Conservation (phyloP, 2,329 filamentous ascomycete species). For the Hirsutella minnesotensis region DNA sequence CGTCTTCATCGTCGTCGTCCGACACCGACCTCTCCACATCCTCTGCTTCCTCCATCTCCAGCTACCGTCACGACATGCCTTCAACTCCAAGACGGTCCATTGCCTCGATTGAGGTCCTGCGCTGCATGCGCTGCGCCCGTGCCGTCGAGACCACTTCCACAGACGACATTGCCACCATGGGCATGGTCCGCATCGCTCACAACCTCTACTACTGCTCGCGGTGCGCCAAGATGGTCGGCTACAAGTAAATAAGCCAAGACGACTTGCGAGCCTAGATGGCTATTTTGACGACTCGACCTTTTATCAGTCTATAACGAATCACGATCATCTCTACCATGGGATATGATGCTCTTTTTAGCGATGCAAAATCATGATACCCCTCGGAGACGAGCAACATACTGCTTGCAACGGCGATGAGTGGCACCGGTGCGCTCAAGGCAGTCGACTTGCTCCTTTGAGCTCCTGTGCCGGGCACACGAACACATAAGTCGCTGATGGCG, state of each 20-base stretch:
- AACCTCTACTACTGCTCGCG: slow-evolving; percentile 56
- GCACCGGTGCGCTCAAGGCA: too few relatives aligned
- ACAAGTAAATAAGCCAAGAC: slow-evolving; percentile 36
- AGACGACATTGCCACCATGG: slow-evolving; percentile 43
- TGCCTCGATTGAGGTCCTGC: slow-evolving; percentile 46
- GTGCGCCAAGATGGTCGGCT: slow-evolving; percentile 52
- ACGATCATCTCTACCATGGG: too few relatives aligned
- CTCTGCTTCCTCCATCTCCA: slow-evolving; percentile 13
- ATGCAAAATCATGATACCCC: neutral
- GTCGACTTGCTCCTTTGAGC: too few relatives aligned
- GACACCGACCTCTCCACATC: slow-evolving; percentile 27
- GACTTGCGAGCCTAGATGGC: neutral
- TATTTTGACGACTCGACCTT: too few relatives aligned
- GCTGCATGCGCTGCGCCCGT: slow-evolving; percentile 50
- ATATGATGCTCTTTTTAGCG: neutral
- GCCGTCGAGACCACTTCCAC: slow-evolving; percentile 49
- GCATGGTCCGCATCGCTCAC: slow-evolving; percentile 53
- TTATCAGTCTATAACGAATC: too few relatives aligned
- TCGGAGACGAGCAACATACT: too few relatives aligned
- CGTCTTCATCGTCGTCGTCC: slow-evolving; percentile 22
- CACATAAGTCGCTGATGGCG: too few relatives aligned
- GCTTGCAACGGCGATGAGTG: too few relatives aligned
- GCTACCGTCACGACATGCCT: slow-evolving; percentile 37
- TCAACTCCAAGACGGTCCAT: slow-evolving; percentile 25
- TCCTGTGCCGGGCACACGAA: too few relatives aligned